These are phyloP conservation scores for Lachancea fermentati DNA, from an alignment of 805 yeast species.

Conservation along the genomic window DNA sequence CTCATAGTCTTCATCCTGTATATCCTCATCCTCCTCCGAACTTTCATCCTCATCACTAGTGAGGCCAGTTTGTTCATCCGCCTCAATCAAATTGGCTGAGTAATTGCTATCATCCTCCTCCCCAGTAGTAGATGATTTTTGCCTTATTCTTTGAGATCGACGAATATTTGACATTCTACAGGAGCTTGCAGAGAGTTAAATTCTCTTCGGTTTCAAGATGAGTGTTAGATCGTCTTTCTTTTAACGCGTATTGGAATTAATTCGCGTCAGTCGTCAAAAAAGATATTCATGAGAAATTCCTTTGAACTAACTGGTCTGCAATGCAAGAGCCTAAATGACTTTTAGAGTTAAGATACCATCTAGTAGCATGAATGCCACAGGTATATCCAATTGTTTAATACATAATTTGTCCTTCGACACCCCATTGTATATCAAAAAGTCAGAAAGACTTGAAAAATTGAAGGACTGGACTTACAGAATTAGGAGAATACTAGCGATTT, in stretches of 20 bases:
- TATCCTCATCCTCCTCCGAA: constrained; percentile 16
- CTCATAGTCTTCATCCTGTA: constrained; percentile 8
- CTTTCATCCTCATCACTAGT: constrained; percentile 25
- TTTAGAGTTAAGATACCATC: too few species aligned
- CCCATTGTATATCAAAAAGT: not conserved
- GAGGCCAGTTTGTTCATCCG: constrained; percentile 15
- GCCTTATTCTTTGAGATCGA: constrained; percentile 30
- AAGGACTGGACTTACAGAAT: not conserved
- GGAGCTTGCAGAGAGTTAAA: too few species aligned
- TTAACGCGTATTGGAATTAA: too few species aligned
- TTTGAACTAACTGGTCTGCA: too few species aligned
- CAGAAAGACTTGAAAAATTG: not conserved
- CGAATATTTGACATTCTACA: constrained; percentile 31
- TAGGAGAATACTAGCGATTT: not conserved
- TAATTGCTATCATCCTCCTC: constrained; percentile 9
- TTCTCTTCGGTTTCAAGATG: too few species aligned
- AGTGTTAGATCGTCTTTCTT: too few species aligned
- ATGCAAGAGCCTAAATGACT: too few species aligned
- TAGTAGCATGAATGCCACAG: not conserved
- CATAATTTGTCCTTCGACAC: not conserved
- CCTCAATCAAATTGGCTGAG: constrained; percentile 10
- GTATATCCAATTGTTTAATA: not conserved
- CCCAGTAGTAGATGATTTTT: constrained; percentile 12
- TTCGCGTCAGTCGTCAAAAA: too few species aligned
- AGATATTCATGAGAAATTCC: too few species aligned